These are phyloP conservation scores for Beta vulgaris DNA, from an alignment of 148 eudicot species.

Conservation along the genomic window DNA sequence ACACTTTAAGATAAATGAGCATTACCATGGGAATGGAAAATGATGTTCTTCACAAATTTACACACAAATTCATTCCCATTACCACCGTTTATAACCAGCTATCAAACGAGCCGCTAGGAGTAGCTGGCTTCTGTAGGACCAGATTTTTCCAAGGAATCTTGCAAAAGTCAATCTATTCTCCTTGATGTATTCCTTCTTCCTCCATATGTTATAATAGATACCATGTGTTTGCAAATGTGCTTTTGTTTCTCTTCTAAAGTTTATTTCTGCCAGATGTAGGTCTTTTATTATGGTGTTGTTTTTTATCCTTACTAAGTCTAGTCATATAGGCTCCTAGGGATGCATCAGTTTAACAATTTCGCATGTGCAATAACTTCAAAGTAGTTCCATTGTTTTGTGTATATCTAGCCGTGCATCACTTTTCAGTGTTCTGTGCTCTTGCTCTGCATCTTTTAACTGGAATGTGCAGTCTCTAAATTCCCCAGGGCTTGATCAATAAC, in stretches of 20 bases:
- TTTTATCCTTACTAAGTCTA: background rate
- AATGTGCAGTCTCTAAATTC: background rate
- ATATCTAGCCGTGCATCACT: background rate
- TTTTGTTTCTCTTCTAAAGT: background rate
- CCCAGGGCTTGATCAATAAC: background rate
- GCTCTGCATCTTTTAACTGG: background rate
- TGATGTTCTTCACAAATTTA: too few species aligned
- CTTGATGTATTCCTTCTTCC: background rate
- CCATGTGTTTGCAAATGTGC: background rate
- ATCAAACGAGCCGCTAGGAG: too few species aligned
- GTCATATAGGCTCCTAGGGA: background rate
- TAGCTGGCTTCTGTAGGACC: too few species aligned
- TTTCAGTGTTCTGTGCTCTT: background rate
- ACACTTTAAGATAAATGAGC: too few species aligned
- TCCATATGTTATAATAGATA: background rate
- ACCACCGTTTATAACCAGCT: too few species aligned
- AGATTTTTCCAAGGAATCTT: too few species aligned
- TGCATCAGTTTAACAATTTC: background rate
- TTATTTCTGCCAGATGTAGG: background rate
- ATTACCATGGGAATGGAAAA: too few species aligned
- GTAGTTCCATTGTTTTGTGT: background rate
- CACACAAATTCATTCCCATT: too few species aligned
- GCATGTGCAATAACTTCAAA: background rate
- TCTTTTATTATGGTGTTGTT: too few species aligned
- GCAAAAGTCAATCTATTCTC: background rate